Conservation (phyloP, 768 basidiomycete species). For the Pulveroboletus sp. region DNA sequence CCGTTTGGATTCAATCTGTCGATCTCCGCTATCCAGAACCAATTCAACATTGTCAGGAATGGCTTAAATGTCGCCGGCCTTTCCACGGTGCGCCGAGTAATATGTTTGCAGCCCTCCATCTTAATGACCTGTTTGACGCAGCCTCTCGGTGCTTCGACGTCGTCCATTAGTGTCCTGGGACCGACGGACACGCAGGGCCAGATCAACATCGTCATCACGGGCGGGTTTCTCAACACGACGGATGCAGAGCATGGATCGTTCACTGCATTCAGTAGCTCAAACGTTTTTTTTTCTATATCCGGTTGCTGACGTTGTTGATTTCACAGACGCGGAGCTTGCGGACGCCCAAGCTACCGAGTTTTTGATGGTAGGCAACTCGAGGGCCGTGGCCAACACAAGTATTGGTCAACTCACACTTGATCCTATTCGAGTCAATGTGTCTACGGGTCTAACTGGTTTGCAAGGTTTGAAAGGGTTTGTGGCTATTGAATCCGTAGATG, state of each 20-base stretch:
- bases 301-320: neutral
- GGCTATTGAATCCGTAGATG: conserved; percentile 59
- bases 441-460: conserved; percentile 57
- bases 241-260: conserved; percentile 49
- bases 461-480: conserved; percentile 57
- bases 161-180: conserved; percentile 51
- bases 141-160: conserved; percentile 65
- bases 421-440: conserved; percentile 69
- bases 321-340: conserved; percentile 57
- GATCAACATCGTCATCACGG: conserved; percentile 60
- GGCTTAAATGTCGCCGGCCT: conserved; percentile 54
- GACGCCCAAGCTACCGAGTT: conserved; percentile 47
- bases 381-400: conserved; percentile 57
- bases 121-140: conserved; percentile 23
- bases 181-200: conserved; percentile 56
- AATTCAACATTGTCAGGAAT: conserved; percentile 59
- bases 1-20: conserved; percentile 68
- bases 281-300: neutral
- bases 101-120: neutral
- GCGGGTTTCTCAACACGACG: conserved; percentile 51
- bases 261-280: conserved; percentile 53
- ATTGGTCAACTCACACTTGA: conserved; percentile 68
- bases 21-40: conserved; percentile 61
- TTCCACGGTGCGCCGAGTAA: conserved; percentile 43
- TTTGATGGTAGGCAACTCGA: conserved; percentile 56